Evolutionary conservation across 768 basidiomycete genomes (phyloP).

Genomic region (Piloderma croceum): DNA sequence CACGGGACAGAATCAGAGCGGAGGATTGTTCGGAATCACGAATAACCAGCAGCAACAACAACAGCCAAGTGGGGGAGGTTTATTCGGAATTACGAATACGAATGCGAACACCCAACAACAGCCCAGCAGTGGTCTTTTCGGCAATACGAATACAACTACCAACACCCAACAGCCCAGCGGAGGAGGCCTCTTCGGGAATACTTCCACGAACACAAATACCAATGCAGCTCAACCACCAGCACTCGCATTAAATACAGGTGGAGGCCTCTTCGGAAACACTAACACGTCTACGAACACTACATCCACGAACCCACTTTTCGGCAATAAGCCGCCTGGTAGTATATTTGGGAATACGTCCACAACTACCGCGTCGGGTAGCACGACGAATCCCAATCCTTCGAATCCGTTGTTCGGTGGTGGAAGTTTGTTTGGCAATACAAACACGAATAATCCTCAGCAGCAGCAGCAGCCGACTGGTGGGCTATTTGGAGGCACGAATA

Average conservation of each 20-base stretch:
- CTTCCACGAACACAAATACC: no score
- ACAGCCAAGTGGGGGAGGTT: conserved; percentile 17
- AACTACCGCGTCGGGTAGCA: conserved; percentile 4
- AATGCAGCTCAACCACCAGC: conserved; percentile 24
- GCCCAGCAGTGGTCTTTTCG: conserved; percentile 24
- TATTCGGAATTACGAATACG: conserved; percentile 25
- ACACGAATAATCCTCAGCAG: conserved; percentile 16
- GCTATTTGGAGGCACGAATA: conserved; percentile 27
- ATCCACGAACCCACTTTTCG: neutral
- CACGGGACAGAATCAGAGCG: conserved; percentile 15
- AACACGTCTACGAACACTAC: conserved; percentile 13
- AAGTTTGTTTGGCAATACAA: conserved; percentile 19
- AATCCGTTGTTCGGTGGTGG: conserved; percentile 22
- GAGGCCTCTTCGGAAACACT: conserved; percentile 19
- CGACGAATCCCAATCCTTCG: conserved; percentile 8
- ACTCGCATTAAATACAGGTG: conserved; percentile 11
- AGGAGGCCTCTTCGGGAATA: conserved; percentile 10
- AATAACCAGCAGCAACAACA: conserved; percentile 14
- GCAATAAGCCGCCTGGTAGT: conserved; percentile 13
- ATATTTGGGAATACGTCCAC: conserved; percentile 25
- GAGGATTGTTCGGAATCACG: conserved; percentile 13
- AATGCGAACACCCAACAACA: conserved; percentile 13
- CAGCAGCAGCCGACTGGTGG: conserved; percentile 19
- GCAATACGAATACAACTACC: conserved; percentile 11
- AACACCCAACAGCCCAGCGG: conserved; percentile 10